phyloP scores from a whole-genome alignment of 441 rosid species.

The Raphanus hybrid region DNA sequence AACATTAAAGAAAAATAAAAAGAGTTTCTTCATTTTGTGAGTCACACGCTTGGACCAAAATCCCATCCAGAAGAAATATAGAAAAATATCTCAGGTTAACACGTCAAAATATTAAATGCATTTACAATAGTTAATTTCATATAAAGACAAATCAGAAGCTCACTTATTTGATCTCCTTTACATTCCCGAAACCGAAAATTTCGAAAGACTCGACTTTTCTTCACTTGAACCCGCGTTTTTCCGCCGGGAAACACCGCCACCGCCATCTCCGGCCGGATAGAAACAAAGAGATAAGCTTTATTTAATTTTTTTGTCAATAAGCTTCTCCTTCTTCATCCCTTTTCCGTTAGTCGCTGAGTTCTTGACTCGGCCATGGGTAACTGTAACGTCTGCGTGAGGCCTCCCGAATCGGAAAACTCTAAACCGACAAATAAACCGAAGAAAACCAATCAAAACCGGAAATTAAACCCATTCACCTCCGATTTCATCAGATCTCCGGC shows the following conservation, averaged over 20 bases:
- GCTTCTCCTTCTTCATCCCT: constrained; percentile 1
- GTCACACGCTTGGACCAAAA: constrained; percentile 9
- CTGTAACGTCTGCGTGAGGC: constrained; percentile 83
- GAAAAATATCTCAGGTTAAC: not conserved
- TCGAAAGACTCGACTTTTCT: constrained; percentile 52
- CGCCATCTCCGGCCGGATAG: not conserved
- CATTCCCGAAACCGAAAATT: constrained; percentile 31
- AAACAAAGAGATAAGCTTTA: not conserved
- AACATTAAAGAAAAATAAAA: not conserved
- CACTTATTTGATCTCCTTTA: not conserved
- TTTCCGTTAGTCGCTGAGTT: constrained; percentile 19
- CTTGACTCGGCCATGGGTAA: constrained; percentile 67
- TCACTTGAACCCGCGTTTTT: constrained; percentile 67
- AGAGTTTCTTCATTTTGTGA: not conserved
- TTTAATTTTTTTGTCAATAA: not conserved
- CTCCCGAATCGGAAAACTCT: constrained; percentile 46
- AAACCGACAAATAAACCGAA: constrained; percentile 42
- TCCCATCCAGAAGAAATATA: constrained; percentile 29
- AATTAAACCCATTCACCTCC: constrained; percentile 61
- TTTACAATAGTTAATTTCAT: not conserved
- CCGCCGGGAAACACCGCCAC: constrained; percentile 31
- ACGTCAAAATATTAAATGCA: constrained; percentile 27
- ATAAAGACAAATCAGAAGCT: not conserved
- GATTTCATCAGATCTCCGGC: constrained; percentile 54
- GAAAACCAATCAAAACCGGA: constrained; percentile 51